Evolutionary conservation across 257 asterid species (phyloP), one percentile per base, ranked within the genome.

Genomic region (Apocynum venetum): DNA sequence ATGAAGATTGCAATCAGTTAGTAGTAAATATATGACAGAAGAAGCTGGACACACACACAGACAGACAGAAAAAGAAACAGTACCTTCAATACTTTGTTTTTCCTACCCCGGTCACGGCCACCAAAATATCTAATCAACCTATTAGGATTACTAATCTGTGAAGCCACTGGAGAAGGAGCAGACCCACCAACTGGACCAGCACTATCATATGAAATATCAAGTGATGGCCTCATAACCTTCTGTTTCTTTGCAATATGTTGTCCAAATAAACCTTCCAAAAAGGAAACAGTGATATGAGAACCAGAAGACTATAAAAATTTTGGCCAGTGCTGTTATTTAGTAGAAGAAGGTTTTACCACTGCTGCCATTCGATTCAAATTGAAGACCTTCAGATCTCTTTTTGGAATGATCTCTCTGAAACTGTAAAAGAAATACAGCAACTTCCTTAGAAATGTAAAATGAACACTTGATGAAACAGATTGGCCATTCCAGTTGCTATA

Each of bases 101-200:
- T 96, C 90, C 97, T 91, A 59, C 91, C 90, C 75, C 93, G 91
- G 77, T 96, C 99, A 70, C 97, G 90, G 55, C 96, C 92, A 77
- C 93, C 92, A 80, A 89, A 87, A 89, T 90, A 84, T 86, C 85
- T 96, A 20, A 86, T 80, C 71, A 95, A 83, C 85, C 92, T 90
- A 82, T 85, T 91, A 79, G 93, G 93, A 83, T 88, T 93, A 83
- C 98, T 91, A 82, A 90, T 84, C 83, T 92, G 98, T 81, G 99
- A 90, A 84, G 94, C 93, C 49, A 76, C 93, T 46, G 99, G 97
- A 67, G 98, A 89, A 84, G 97, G 95, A 80, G 83, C 85, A 78
- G 97, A 85, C 31, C 91, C 94, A 73, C 87, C 88, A 80, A 77
- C 78, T 69, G 93, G 90, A 56, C 85, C 80, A 70, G 87, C 65